These are phyloP conservation scores for Tuber calosporum DNA, from an alignment of 495 filamentous ascomycete genomes.

Conservation along the genomic window DNA sequence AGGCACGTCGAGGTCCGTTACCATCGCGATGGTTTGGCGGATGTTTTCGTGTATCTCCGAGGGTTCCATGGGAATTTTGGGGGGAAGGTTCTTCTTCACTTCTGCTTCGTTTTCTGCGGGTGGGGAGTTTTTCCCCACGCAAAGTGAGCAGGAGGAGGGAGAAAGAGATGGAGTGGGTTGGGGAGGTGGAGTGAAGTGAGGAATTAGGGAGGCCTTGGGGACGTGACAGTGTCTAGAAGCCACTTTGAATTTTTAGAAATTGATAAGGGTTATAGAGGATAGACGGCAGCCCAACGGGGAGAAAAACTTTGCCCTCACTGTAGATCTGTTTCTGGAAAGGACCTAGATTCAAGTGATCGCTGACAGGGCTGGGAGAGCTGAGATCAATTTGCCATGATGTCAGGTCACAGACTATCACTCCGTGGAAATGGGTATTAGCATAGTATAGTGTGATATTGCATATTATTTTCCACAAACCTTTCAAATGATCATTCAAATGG, in stretches of 20 bases:
- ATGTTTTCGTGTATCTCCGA: not conserved
- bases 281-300: not conserved
- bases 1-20: not conserved
- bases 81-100: not conserved
- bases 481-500: not conserved
- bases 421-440: not conserved
- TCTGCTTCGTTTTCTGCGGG: not conserved
- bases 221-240: not conserved
- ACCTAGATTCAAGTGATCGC: not conserved
- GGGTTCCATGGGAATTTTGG: not conserved
- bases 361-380: not conserved
- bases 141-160: not conserved
- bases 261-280: not conserved
- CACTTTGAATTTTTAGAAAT: not conserved
- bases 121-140: not conserved
- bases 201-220: not conserved
- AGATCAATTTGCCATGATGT: not conserved
- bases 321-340: not conserved
- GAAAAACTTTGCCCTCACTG: not conserved
- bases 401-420: not conserved
- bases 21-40: not conserved
- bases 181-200: not conserved
- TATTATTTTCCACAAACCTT: not conserved
- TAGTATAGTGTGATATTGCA: not conserved
- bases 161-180: not conserved